phyloP scores from a whole-genome alignment of 2,329 filamentous ascomycete genomes.

The Cordyceps javanica region DNA sequence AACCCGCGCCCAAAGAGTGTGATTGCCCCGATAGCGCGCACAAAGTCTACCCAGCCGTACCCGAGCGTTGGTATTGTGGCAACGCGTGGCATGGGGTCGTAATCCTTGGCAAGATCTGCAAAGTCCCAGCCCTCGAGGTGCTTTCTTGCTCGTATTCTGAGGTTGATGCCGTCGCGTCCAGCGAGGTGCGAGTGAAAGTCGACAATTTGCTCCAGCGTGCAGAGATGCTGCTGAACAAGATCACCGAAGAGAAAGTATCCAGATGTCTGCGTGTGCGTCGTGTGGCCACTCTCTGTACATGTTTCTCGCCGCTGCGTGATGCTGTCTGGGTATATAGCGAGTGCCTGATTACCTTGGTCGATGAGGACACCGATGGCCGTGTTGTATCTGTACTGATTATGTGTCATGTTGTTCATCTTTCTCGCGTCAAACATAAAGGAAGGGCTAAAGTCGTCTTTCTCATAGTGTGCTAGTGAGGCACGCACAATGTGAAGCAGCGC shows the following conservation, averaged over 20 bases:
- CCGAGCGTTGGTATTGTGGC: conserved; percentile 13
- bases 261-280: neutral
- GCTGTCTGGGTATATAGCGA: neutral
- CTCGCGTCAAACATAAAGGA: neutral
- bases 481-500: conserved; percentile 20
- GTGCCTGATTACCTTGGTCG: neutral
- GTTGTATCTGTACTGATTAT: neutral
- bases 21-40: conserved; percentile 17
- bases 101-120: conserved; percentile 17
- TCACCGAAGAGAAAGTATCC: conserved; percentile 12
- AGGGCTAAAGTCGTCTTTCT: neutral
- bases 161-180: conserved; percentile 11
- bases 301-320: neutral
- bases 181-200: conserved; percentile 18
- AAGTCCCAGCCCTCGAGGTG: conserved; percentile 27
- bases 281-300: neutral
- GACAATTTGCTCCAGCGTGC: conserved; percentile 20
- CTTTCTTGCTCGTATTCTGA: conserved; percentile 12
- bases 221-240: conserved; percentile 17
- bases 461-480: conserved; percentile 13
- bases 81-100: conserved; percentile 18
- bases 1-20: conserved; percentile 19
- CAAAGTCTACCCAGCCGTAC: conserved; percentile 21
- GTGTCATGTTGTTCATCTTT: neutral
- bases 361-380: neutral